A percentile compares a stretch with the other conserved stretches of the same genome.
Conservation (phyloP, 1,139 yeast genomes). For the Candida dubliniensis region DNA sequence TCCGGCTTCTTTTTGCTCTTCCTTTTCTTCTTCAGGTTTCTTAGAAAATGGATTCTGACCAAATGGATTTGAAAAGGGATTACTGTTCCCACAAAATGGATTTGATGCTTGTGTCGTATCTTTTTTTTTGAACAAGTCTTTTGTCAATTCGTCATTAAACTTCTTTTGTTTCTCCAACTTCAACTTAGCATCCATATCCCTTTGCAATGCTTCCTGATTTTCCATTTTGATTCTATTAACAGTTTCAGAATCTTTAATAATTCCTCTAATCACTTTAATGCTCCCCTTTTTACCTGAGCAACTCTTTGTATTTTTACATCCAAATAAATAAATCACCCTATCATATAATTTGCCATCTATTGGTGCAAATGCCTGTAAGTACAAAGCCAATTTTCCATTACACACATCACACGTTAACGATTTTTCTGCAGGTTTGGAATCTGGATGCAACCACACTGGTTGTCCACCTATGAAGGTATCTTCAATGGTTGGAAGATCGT, state of each 20-base stretch:
- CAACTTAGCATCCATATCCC: constrained; percentile 42
- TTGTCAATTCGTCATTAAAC: constrained; percentile 44
- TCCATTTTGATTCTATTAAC: constrained; percentile 42
- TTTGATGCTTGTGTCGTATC: constrained; percentile 20
- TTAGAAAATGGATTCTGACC: constrained; percentile 11
- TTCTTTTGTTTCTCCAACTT: constrained; percentile 42
- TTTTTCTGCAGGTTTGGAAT: constrained; percentile 54
- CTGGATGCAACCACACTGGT: constrained; percentile 58
- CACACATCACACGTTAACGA: constrained; percentile 67
- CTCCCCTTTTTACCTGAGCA: constrained; percentile 74
- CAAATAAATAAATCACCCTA: constrained; percentile 76
- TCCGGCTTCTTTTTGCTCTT: constrained; percentile 10
- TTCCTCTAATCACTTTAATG: constrained; percentile 72
- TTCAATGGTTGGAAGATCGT: constrained; percentile 51
- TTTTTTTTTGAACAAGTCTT: constrained; percentile 37
- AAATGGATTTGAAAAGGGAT: constrained; percentile 29
- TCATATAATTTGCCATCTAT: constrained; percentile 72
- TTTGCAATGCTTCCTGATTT: constrained; percentile 34
- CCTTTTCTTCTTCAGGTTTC: constrained; percentile 7
- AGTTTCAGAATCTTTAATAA: constrained; percentile 56
- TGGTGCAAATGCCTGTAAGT: constrained; percentile 81
- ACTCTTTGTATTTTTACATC: constrained; percentile 54
- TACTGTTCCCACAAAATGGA: constrained; percentile 31
- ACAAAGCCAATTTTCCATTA: constrained; percentile 56
- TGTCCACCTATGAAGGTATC: constrained; percentile 82